Evolutionary conservation across 148 eudicot species (phyloP), one percentile per base, ranked within the genome.

Genomic region (Tetragonia tetragonoides): DNA sequence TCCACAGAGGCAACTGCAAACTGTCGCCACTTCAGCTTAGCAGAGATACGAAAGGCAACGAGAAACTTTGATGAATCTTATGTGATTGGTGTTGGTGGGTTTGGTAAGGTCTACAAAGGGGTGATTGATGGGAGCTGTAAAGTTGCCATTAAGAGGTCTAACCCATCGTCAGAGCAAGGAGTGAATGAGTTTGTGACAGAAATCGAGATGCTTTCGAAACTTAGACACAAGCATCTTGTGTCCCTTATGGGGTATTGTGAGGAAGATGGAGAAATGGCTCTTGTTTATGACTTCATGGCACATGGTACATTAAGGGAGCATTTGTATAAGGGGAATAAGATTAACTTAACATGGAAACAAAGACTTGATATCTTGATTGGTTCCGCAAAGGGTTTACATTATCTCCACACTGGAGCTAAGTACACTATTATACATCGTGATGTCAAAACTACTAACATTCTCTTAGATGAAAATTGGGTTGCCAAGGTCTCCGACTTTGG

Each of bases 401-500:
- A 86, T 60, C 90, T 88, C 23, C 90, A 88, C 78, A 88, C 90
- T 1, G 90, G 90, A 51, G 69, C 90, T 7, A 88, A 86, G 59
- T 88, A 88, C 75, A 88, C 90, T 0, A 88, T 88, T 38, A 88
- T 88, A 2, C 90, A 88, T 18, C 84, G 90, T 34, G 90, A 88
- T 79, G 90, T 88, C 16, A 88, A 88, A 81, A 88, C 90, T 5
- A 88, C 90, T 6, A 88, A 88, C 40, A 88, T 88, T 39, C 70
- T 88, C 5, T 41, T 80, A 15, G 89, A 86, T 56, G 89, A 86
- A 44, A 84, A 86, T 21, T 84, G 87, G 87, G 81, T 86, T 1
- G 86, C 90, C 10, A 88, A 88, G 82, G 87, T 88, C 0, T 88
- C 90, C 0, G 88, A 88, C 54, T 88, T 88, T 39, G 90, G 90